Percentiles rank a stretch among this genome's conserved stretches.
These are phyloP conservation scores for Eimeria brunetti DNA, from an alignment of 169 alveolate genomes.

Conservation along the genomic window DNA sequence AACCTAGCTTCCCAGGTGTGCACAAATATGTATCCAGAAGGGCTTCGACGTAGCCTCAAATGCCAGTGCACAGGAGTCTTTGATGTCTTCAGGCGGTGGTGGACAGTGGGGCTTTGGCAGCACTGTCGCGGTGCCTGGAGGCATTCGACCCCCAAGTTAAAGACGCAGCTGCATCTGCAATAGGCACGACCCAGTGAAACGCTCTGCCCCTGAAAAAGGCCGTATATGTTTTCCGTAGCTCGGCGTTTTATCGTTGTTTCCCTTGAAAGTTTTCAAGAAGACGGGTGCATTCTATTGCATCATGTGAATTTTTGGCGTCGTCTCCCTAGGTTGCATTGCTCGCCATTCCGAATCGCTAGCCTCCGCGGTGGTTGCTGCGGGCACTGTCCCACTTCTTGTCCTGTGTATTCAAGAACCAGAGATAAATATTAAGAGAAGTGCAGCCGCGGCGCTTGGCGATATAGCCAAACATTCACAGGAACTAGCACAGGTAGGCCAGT, in stretches of 20 bases:
- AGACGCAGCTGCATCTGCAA: constrained; percentile 94
- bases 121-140: constrained; percentile 94
- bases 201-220: neutral
- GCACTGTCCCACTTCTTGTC: constrained; percentile 95
- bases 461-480: constrained; percentile 95
- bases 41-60: neutral
- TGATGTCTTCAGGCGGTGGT: constrained; percentile 89
- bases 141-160: constrained; percentile 97
- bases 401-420: constrained; percentile 96
- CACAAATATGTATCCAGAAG: neutral
- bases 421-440: constrained; percentile 87
- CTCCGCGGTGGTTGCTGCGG: constrained; percentile 95
- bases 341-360: constrained; percentile 95
- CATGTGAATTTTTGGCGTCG: neutral
- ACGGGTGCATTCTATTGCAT: neutral
- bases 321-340: constrained; percentile 92
- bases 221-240: neutral
- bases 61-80: neutral
- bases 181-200: constrained; percentile 78
- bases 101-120: constrained; percentile 95
- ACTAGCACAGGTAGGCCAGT: constrained; percentile 87
- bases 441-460: constrained; percentile 94
- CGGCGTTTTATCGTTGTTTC: neutral
- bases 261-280: neutral
- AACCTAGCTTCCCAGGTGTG: neutral